These are phyloP conservation scores for Alliaria petiolata DNA, from an alignment of 345 rosid genomes.

Conservation along the genomic window DNA sequence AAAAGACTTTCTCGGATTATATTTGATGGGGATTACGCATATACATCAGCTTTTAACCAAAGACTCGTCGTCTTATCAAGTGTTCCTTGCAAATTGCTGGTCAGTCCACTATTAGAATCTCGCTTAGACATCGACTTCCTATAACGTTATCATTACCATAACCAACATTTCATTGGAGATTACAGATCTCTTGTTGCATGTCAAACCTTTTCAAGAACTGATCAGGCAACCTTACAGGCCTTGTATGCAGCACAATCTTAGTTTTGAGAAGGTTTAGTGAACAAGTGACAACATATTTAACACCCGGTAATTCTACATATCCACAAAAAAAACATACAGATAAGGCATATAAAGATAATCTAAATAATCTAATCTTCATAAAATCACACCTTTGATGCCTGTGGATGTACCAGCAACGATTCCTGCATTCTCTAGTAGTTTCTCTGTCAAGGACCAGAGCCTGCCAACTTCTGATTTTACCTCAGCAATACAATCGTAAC, in stretches of 20 bases:
- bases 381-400: slow-evolving; percentile 10
- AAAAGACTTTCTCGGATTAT: too few species aligned
- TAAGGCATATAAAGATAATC: slow-evolving; percentile 7
- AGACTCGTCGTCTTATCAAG: not conserved
- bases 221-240: not conserved
- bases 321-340: slow-evolving; percentile 25
- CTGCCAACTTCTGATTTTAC: slow-evolving; percentile 47
- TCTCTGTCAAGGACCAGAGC: slow-evolving; percentile 62
- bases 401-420: slow-evolving; percentile 30
- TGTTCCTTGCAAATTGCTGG: not conserved
- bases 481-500: slow-evolving; percentile 43
- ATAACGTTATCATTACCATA: not conserved
- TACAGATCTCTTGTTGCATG: not conserved
- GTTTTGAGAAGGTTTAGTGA: too few species aligned
- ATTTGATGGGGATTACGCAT: not conserved
- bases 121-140: not conserved
- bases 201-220: not conserved
- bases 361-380: slow-evolving; percentile 13
- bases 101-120: not conserved
- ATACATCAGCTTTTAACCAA: too few species aligned
- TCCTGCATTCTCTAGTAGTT: slow-evolving; percentile 66
- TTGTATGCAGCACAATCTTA: not conserved
- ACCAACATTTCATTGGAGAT: not conserved
- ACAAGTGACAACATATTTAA: not conserved
- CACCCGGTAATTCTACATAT: slow-evolving; percentile 6